Conservation (phyloP, 148 eudicot species). For the Amaranthus hypochondriacus region DNA sequence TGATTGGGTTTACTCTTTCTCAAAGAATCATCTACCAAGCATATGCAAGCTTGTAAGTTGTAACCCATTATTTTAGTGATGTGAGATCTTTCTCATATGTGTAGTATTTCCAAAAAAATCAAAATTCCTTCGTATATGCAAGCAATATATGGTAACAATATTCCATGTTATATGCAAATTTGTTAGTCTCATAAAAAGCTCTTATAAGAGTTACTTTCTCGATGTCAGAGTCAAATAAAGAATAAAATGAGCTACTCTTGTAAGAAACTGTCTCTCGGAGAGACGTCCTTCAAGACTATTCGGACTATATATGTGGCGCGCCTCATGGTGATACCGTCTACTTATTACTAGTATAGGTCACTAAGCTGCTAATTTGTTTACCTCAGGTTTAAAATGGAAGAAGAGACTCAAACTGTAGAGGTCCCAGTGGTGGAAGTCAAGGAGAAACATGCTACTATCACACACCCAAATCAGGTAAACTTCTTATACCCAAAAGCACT, state of each 20-base stretch:
- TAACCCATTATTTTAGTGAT: no score
- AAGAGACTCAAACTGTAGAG: constrained; percentile 47
- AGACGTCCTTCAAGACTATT: no score
- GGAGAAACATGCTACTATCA: constrained; percentile 31
- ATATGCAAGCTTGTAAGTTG: no score
- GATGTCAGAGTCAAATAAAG: background rate
- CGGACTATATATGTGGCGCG: no score
- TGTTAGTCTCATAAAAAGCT: background rate
- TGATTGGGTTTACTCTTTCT: no score
- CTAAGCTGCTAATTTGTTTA: background rate
- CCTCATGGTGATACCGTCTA: no score
- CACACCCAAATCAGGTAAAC: constrained; percentile 48
- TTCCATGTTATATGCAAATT: background rate
- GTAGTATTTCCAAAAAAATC: background rate
- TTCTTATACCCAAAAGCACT: background rate
- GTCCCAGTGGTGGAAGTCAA: constrained; percentile 40
- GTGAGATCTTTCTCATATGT: no score
- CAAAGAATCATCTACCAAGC: no score
- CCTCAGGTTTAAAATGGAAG: constrained; percentile 46
- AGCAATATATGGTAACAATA: background rate
- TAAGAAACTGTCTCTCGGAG: no score
- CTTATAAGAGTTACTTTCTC: constrained; percentile 2
- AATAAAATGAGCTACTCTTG: no score
- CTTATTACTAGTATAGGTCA: no score
- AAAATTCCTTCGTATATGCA: background rate